These are phyloP conservation scores for Flaveria floridana DNA, from an alignment of 140 eudicot genomes.

Conservation along the genomic window DNA sequence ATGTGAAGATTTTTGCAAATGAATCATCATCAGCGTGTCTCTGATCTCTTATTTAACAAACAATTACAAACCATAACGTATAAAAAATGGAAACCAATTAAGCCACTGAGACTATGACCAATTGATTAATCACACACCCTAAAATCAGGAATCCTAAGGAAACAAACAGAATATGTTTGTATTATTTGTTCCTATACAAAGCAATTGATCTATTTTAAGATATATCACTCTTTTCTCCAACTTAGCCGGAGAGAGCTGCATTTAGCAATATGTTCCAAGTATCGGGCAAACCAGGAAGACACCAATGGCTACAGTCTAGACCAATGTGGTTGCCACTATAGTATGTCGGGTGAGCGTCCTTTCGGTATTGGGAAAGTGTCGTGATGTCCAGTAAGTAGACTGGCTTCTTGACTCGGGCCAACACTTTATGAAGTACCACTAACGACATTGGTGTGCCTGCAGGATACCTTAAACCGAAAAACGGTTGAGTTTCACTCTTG, in stretches of 20 bases:
- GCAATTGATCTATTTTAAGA: slow-evolving; percentile 6
- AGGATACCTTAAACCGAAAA: slow-evolving; percentile 57
- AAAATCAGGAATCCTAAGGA: slow-evolving; percentile 24
- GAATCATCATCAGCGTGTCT: slow-evolving; percentile 29
- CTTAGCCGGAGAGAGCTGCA: slow-evolving; percentile 50
- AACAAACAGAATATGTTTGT: slow-evolving; percentile 22
- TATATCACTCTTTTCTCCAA: not conserved
- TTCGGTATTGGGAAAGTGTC: slow-evolving; percentile 64
- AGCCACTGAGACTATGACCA: slow-evolving; percentile 40
- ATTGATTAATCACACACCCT: slow-evolving; percentile 35
- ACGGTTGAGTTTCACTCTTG: slow-evolving; percentile 64
- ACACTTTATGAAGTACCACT: slow-evolving; percentile 64
- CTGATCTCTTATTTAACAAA: slow-evolving; percentile 28
- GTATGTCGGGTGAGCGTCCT: slow-evolving; percentile 72
- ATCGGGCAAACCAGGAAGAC: slow-evolving; percentile 93
- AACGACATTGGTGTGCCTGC: slow-evolving; percentile 59
- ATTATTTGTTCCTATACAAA: slow-evolving; percentile 29
- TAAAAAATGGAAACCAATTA: slow-evolving; percentile 27
- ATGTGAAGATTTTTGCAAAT: slow-evolving; percentile 25
- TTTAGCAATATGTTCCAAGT: slow-evolving; percentile 85
- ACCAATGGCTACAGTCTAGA: slow-evolving; percentile 95
- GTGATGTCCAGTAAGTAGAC: slow-evolving; percentile 75
- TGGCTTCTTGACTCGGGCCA: slow-evolving; percentile 69
- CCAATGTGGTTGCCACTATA: slow-evolving; percentile 62
- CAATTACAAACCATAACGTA: slow-evolving; percentile 31